Base-by-base conservation (phyloP, 2,329 filamentous ascomycete species). In the Claviceps monticola region DNA sequence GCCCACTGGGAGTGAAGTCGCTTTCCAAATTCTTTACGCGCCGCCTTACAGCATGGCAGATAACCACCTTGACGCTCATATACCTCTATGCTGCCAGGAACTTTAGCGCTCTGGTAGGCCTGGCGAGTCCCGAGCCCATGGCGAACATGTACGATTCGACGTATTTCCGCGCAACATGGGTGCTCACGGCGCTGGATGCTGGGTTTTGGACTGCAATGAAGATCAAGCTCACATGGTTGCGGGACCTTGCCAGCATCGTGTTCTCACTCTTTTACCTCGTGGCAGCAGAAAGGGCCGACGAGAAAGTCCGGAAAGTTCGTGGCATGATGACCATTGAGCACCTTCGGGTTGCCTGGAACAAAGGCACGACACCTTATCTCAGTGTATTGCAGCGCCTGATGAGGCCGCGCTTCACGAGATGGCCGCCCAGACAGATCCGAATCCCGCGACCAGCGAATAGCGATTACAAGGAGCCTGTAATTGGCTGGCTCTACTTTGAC, bases 131-230 rank as follows among this genome's bases (percentile, higher is more conserved):
- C 4, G 93, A 98, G 61, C 93, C 93, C 19, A 76, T 98, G 62
- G 86, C 90, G 34, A 95, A 95, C 63, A 84, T 97, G 65, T 98
- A 98, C 71, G 88, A 87, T 51, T 77, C 88, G 49, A 83, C 86
- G 29, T 98, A 94, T 71, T 98, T 95, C 66, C 84, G 93, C 48
- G 93, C 93, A 51, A 98, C 93, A 64, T 98, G 93, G 93, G 80
- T 97, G 16, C 83, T 93, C 50, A 98, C 93, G 0, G 93, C 89
- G 0, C 71, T 98, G 55, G 93, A 98, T 61, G 93, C 93, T 5
- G 93, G 93, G 1, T 98, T 96, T 67, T 98, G 93, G 93, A 95
- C 89, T 0, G 93, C 93, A 37, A 98, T 98, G 93, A 84, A 82
- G 61, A 90, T 98, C 56, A 80, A 79, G 47, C 65, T 65, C 50